Base-by-base conservation (phyloP, 805 yeast genomes). In the Grigorovia transvaalensis region DNA sequence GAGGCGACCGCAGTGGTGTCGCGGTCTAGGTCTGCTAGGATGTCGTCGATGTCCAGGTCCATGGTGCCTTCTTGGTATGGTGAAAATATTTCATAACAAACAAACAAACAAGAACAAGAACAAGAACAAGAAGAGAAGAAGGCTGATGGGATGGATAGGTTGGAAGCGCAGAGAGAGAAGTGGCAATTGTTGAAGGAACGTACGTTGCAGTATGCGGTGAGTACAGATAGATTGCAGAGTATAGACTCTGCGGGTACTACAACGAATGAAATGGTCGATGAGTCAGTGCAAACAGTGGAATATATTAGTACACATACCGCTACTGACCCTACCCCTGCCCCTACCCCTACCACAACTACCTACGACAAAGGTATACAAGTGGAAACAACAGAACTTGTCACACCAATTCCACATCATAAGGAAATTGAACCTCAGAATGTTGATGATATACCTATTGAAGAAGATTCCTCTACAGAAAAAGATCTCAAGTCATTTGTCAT, bases 21-120 rank as follows among this genome's bases (percentile, higher is more conserved):
- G 23, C 68, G 63, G 54, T 84, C 88, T 53, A 86, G 79, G 52
- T 84, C 89, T 46, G 75, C 74, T 47, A 85, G 70, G 55, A 84
- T 84, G 60, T 84, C 91, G 53, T 84, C 86, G 55, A 85, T 81
- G 56, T 84, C 80, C 71, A 80, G 77, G 42, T 67, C 60, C 69
- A 65, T 66, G 3, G 27, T n/a, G 27, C 6, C 27, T 23, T 23
- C 6, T 4, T 23, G 27, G 27, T 23, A 6, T 23, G 27, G 18
- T 41, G 19, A 41, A 41, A 18, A 41, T 41, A 41, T 23, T 23
- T 23, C 3, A n/a, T n/a, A 15, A n/a, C n/a, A n/a, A n/a, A n/a
- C n/a, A n/a, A n/a, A n/a, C n/a, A n/a, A n/a, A n/a, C n/a, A n/a
- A n/a, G n/a, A n/a, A n/a, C 19, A 13, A 41, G 6, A 17, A 41